Evolutionary conservation across 2,329 filamentous ascomycete species (phyloP).

Genomic region (Phyllosticta paracitricarpa): DNA sequence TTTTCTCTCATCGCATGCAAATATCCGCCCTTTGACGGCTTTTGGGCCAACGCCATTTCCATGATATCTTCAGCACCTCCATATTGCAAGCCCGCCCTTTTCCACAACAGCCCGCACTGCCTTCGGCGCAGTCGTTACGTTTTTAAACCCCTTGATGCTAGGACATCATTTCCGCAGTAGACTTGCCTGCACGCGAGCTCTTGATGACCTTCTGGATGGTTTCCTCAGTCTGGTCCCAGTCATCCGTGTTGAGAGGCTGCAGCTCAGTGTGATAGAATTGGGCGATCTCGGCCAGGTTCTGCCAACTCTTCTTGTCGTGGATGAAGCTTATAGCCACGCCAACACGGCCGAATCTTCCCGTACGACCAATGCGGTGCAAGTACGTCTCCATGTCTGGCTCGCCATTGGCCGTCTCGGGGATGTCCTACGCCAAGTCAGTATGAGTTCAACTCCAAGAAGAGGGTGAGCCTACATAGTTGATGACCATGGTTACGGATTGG

Average conservation of each 20-base stretch:
- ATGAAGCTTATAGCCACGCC: constrained; percentile 95
- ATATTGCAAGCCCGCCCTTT: background rate
- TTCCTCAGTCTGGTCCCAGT: constrained; percentile 86
- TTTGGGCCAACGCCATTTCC: background rate
- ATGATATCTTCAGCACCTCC: background rate
- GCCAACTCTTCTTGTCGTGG: constrained; percentile 72
- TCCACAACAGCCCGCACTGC: background rate
- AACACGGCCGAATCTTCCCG: constrained; percentile 90
- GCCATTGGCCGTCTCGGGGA: constrained; percentile 48
- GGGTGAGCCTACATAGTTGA: constrained; percentile 64
- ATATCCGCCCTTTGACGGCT: background rate
- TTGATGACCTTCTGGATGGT: constrained; percentile 58
- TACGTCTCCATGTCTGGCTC: constrained; percentile 87
- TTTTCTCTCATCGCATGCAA: background rate
- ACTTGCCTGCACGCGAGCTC: constrained; percentile 30
- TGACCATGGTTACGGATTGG: constrained; percentile 87
- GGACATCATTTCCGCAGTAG: constrained; percentile 28
- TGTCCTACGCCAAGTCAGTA: constrained; percentile 41
- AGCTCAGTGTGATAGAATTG: constrained; percentile 71
- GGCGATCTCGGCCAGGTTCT: constrained; percentile 70
- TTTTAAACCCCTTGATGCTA: background rate
- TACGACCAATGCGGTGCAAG: constrained; percentile 93
- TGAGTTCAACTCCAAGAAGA: background rate
- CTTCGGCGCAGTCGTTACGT: background rate
- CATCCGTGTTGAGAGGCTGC: constrained; percentile 67